A percentile compares a stretch with the other conserved stretches of the same genome.
These are phyloP conservation scores for Helianthus annuus DNA, from an alignment of 129 eudicot species.

Conservation along the genomic window DNA sequence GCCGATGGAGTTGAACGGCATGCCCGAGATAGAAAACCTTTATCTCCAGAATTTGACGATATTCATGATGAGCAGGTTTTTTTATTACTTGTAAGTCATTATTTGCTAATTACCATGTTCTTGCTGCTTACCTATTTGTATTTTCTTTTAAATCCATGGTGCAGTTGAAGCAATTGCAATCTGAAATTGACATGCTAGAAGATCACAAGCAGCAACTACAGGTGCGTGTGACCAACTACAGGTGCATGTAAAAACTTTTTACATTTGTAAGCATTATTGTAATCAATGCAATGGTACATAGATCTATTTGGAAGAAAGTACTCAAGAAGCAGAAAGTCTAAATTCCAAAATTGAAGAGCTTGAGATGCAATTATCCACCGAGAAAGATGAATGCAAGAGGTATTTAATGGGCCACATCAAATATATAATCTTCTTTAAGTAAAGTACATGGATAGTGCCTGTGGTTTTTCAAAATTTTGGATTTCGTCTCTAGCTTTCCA, in stretches of 20 bases:
- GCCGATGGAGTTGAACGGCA: conserved; percentile 56
- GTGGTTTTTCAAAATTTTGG: no score
- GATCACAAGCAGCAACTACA: conserved; percentile 55
- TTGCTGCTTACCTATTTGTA: conserved; percentile 4
- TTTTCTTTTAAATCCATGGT: conserved; percentile 23
- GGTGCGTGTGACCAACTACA: conserved; percentile 44
- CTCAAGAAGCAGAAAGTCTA: conserved; percentile 58
- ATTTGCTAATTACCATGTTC: background rate
- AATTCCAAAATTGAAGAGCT: conserved; percentile 62
- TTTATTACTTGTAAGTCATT: background rate
- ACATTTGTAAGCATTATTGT: background rate
- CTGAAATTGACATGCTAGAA: conserved; percentile 56
- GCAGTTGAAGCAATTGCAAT: conserved; percentile 61
- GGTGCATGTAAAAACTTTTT: no score
- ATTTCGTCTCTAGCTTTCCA: no score
- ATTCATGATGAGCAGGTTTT: conserved; percentile 58
- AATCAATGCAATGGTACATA: conserved; percentile 30
- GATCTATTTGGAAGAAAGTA: conserved; percentile 63
- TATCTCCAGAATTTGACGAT: conserved; percentile 46
- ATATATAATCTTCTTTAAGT: no score
- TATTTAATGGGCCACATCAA: conserved; percentile 13
- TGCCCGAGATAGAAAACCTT: conserved; percentile 42
- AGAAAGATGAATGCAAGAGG: conserved; percentile 80
- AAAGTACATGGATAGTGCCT: no score
- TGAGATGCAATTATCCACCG: conserved; percentile 58